Conservation (phyloP, 306 rosid species). For the Dryas drummondii region DNA sequence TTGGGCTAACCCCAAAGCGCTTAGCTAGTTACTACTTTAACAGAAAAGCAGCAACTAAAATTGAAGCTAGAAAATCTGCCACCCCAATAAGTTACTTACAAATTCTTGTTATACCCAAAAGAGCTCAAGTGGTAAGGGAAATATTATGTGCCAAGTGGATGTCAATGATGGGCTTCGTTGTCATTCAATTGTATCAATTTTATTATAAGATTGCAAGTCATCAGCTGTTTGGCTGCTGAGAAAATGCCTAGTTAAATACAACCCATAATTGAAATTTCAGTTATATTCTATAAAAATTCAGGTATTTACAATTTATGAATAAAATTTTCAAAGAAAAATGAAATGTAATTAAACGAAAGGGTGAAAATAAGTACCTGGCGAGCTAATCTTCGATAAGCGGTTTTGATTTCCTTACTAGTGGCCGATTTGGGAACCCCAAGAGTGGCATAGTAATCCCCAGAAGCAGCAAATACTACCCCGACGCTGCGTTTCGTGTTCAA, state of each 20-base stretch:
- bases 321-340: no score
- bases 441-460: slow-evolving; percentile 83
- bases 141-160: neutral
- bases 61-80: no score
- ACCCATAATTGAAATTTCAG: neutral
- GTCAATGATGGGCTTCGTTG: neutral
- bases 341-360: neutral
- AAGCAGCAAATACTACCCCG: slow-evolving; percentile 52
- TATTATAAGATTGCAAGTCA: neutral
- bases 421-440: slow-evolving; percentile 90
- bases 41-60: neutral
- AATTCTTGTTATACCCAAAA: neutral
- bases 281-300: no score
- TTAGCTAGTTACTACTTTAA: neutral
- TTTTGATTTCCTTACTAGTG: slow-evolving; percentile 70
- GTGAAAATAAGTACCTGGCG: slow-evolving; percentile 72
- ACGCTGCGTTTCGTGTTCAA: slow-evolving; percentile 41
- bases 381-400: slow-evolving; percentile 92
- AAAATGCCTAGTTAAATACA: neutral
- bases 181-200: neutral
- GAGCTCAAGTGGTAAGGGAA: no score
- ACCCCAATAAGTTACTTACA: neutral
- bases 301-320: neutral
- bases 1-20: no score
- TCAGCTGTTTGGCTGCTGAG: neutral